Evolutionary conservation across 257 asterid genomes (phyloP).

Genomic region (Prunella vulgaris): DNA sequence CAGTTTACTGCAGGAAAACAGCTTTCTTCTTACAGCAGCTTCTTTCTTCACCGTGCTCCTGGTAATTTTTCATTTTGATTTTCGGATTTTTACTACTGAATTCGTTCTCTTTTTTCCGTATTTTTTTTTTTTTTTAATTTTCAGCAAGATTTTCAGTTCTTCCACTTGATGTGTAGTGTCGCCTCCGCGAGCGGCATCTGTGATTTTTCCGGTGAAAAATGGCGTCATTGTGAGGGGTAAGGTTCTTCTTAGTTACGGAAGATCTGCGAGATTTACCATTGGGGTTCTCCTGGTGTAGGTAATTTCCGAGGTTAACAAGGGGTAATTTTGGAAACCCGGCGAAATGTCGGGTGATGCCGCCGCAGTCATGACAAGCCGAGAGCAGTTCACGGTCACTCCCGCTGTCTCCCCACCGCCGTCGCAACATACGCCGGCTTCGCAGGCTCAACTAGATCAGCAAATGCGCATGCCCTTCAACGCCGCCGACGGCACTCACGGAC

Average conservation of each 20-base stretch:
- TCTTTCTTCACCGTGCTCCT: not conserved
- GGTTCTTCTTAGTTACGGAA: no score
- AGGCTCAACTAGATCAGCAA: slow-evolving; percentile 29
- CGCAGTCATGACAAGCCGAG: slow-evolving; percentile 28
- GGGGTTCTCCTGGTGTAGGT: slow-evolving; percentile 5
- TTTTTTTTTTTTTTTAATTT: not conserved
- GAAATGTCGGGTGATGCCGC: slow-evolving; percentile 34
- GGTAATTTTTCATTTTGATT: not conserved
- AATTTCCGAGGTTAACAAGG: not conserved
- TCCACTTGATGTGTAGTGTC: not conserved
- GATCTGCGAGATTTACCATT: slow-evolving; percentile 17
- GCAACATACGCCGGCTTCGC: slow-evolving; percentile 19
- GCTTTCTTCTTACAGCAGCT: slow-evolving; percentile 17
- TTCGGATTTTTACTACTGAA: slow-evolving; percentile 8
- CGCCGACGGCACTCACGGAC: slow-evolving; percentile 22
- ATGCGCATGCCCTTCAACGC: slow-evolving; percentile 28
- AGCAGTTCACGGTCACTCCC: slow-evolving; percentile 17
- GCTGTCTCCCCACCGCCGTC: slow-evolving; percentile 8
- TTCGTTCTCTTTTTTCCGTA: not conserved
- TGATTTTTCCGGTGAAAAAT: not conserved
- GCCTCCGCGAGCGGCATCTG: no score
- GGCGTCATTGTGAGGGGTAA: no score
- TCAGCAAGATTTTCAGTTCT: not conserved
- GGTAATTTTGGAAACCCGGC: slow-evolving; percentile 23
- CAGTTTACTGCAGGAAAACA: slow-evolving; percentile 15